Conservation (phyloP, 345 rosid genomes). For the Hibiscus tridactylites region DNA sequence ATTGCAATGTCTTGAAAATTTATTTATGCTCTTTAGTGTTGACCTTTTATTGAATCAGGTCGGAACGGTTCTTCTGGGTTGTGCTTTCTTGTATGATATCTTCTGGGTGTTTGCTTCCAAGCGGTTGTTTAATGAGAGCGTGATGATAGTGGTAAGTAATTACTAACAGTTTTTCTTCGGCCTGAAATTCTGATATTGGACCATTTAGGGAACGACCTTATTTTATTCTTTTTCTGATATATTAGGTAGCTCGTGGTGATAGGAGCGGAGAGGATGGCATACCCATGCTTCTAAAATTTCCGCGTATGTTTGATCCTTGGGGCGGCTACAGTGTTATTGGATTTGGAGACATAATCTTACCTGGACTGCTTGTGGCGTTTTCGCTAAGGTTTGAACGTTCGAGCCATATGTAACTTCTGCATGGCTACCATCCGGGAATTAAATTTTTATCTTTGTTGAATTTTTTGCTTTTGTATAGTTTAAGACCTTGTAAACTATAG, state of each 20-base stretch:
- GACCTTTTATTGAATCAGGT: neutral
- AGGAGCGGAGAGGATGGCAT: neutral
- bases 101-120: neutral
- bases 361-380: neutral
- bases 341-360: neutral
- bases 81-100: neutral
- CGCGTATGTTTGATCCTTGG: neutral
- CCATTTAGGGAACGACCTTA: neutral
- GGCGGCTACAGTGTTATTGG: neutral
- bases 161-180: neutral
- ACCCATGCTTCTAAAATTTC: neutral
- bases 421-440: neutral
- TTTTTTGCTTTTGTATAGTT: no score
- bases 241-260: neutral
- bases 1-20: no score
- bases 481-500: no score
- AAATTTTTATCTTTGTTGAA: no score
- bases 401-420: neutral
- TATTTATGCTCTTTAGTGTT: neutral
- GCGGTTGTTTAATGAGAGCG: neutral
- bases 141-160: neutral
- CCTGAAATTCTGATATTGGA: neutral
- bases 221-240: neutral
- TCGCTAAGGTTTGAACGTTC: neutral
- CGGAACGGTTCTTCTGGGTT: neutral